Evolutionary conservation across 108 stramenopile species (phyloP).

Genomic region (Pseudonitzschia delicatissima): DNA sequence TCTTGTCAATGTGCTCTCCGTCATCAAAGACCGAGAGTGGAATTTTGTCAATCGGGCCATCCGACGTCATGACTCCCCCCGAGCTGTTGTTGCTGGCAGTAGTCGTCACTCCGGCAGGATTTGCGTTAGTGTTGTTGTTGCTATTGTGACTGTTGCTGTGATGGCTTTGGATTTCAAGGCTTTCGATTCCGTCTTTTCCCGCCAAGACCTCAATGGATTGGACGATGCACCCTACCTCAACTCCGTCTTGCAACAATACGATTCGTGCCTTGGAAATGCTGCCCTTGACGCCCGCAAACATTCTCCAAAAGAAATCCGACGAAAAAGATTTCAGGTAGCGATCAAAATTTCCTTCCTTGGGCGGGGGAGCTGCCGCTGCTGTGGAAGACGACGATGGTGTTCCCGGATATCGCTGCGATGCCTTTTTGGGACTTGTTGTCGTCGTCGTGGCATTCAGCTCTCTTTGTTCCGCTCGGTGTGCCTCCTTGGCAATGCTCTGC

Average conservation of each 20-base stretch:
- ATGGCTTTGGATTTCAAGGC: slow-evolving; percentile 10
- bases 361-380: not conserved
- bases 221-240: slow-evolving; percentile 48
- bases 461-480: not conserved
- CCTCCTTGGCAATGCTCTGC: slow-evolving; percentile 25
- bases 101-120: not conserved
- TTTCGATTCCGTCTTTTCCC: slow-evolving; percentile 26
- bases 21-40: slow-evolving; percentile 29
- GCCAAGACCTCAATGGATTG: slow-evolving; percentile 38
- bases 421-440: not conserved
- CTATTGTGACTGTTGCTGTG: not conserved
- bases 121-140: not conserved
- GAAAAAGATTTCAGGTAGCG: slow-evolving; percentile 30
- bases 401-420: not conserved
- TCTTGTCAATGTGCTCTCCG: slow-evolving; percentile 47
- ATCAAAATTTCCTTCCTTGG: slow-evolving; percentile 22
- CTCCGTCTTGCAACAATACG: slow-evolving; percentile 44
- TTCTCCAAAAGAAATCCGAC: slow-evolving; percentile 49
- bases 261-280: slow-evolving; percentile 39
- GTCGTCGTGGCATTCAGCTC: slow-evolving; percentile 9
- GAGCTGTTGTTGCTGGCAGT: not conserved
- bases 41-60: slow-evolving; percentile 6
- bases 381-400: not conserved
- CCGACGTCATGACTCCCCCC: not conserved
- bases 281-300: slow-evolving; percentile 44